phyloP scores from a whole-genome alignment of 2,329 filamentous ascomycete genomes.

The Hypoxylon sp. region DNA sequence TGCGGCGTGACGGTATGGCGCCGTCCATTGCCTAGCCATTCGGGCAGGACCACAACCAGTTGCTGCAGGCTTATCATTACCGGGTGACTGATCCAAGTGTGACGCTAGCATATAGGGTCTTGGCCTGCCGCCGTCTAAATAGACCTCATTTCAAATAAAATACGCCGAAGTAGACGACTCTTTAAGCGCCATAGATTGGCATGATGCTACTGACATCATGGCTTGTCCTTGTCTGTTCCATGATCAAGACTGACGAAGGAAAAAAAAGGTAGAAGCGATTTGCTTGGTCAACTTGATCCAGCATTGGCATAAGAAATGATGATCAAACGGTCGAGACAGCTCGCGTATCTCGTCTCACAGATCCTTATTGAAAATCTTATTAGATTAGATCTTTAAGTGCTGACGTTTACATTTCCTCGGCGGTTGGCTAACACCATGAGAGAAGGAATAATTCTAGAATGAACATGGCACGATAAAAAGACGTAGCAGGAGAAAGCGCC shows the following conservation, averaged over 20 bases:
- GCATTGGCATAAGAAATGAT: constrained; percentile 15
- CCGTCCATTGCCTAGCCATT: constrained; percentile 15
- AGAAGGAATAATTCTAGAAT: constrained; percentile 38
- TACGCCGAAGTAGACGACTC: constrained; percentile 5
- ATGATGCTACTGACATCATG: constrained; percentile 18
- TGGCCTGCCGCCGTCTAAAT: constrained; percentile 4
- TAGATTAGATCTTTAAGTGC: constrained; percentile 23
- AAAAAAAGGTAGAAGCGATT: constrained; percentile 6
- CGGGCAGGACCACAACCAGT: constrained; percentile 18
- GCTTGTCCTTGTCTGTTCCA: not conserved
- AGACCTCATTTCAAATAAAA: constrained; percentile 23
- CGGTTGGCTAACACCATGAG: not conserved
- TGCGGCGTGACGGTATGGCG: constrained; percentile 6
- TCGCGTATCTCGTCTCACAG: constrained; percentile 28
- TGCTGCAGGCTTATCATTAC: constrained; percentile 19
- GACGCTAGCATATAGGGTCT: constrained; percentile 8
- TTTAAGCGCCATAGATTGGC: not conserved
- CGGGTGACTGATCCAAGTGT: constrained; percentile 10
- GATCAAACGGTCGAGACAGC: constrained; percentile 28
- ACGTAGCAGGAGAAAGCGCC: constrained; percentile 28
- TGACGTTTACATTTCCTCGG: constrained; percentile 1
- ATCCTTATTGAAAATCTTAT: constrained; percentile 24
- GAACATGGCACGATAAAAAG: constrained; percentile 13
- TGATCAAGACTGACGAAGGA: not conserved
- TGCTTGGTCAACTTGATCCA: constrained; percentile 13